Percentiles rank a stretch among this genome's conserved stretches.
Evolutionary conservation across 1,284 basidiomycete species (phyloP).

Genomic region (Limonomyces culmigenus): DNA sequence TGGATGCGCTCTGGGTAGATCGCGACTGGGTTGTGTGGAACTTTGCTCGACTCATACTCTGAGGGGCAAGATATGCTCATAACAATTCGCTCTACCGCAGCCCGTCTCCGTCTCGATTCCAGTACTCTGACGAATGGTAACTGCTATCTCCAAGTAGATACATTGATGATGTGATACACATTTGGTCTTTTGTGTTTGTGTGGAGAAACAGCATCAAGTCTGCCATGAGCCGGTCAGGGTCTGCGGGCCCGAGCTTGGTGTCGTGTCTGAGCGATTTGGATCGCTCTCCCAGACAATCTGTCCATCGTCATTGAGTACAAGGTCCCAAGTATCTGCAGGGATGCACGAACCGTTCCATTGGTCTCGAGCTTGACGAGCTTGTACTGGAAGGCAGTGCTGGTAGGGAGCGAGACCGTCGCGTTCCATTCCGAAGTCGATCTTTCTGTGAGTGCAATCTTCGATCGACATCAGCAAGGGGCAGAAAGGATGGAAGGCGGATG

Average conservation of each 20-base stretch:
- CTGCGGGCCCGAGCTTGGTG: constrained; percentile 22
- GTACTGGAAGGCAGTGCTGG: constrained; percentile 32
- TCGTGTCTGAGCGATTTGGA: constrained; percentile 31
- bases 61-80: too few relatives aligned
- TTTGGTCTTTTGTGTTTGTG: too few relatives aligned
- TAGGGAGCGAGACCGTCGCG: constrained; percentile 28
- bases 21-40: too few relatives aligned
- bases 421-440: constrained; percentile 40
- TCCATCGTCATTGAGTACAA: not conserved
- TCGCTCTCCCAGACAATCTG: constrained; percentile 37
- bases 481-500: constrained; percentile 1
- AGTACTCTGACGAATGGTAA: too few relatives aligned
- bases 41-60: too few relatives aligned
- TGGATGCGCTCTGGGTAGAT: too few relatives aligned
- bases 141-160: too few relatives aligned
- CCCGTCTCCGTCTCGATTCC: too few relatives aligned
- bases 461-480: not conserved
- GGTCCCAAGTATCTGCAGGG: not conserved
- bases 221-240: constrained; percentile 13
- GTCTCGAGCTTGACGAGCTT: constrained; percentile 44
- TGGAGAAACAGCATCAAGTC: too few relatives aligned
- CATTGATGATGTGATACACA: too few relatives aligned
- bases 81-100: too few relatives aligned
- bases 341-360: constrained; percentile 29
- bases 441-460: constrained; percentile 34